phyloP scores from a whole-genome alignment of 352 stramenopile species.

The Pilasporangium apinafurcum region DNA sequence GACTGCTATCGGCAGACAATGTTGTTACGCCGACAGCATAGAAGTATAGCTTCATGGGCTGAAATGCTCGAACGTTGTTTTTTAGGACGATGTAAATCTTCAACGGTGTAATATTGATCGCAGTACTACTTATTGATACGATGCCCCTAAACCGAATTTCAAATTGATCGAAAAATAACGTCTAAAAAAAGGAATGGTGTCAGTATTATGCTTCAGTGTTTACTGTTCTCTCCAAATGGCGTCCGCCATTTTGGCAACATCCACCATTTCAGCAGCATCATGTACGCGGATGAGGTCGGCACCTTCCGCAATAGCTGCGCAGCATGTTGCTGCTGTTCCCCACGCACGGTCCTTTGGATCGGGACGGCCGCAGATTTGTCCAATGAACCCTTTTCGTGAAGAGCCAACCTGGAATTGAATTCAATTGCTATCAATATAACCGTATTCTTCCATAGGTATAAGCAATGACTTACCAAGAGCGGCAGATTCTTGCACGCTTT shows the following conservation, averaged over 20 bases:
- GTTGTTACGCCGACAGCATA: too few relatives aligned
- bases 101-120: too few relatives aligned
- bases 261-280: slow-evolving; percentile 88
- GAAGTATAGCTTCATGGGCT: too few relatives aligned
- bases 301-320: slow-evolving; percentile 64
- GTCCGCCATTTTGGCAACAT: slow-evolving; percentile 89
- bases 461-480: slow-evolving; percentile 31
- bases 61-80: too few relatives aligned
- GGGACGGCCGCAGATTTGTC: slow-evolving; percentile 84
- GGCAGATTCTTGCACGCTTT: slow-evolving; percentile 33
- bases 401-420: slow-evolving; percentile 66
- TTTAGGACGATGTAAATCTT: too few relatives aligned
- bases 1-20: too few relatives aligned
- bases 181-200: too few relatives aligned
- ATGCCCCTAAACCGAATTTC: too few relatives aligned
- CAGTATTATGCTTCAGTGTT: not conserved
- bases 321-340: slow-evolving; percentile 91
- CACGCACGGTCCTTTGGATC: slow-evolving; percentile 87
- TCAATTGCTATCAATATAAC: not conserved
- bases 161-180: too few relatives aligned
- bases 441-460: too few relatives aligned
- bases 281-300: slow-evolving; percentile 95
- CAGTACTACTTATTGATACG: too few relatives aligned
- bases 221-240: slow-evolving; percentile 67
- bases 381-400: slow-evolving; percentile 97